A percentile compares a stretch with the other conserved stretches of the same genome.
Evolutionary conservation across 2,329 filamentous ascomycete species (phyloP).

Genomic region (Fusarium sp.): DNA sequence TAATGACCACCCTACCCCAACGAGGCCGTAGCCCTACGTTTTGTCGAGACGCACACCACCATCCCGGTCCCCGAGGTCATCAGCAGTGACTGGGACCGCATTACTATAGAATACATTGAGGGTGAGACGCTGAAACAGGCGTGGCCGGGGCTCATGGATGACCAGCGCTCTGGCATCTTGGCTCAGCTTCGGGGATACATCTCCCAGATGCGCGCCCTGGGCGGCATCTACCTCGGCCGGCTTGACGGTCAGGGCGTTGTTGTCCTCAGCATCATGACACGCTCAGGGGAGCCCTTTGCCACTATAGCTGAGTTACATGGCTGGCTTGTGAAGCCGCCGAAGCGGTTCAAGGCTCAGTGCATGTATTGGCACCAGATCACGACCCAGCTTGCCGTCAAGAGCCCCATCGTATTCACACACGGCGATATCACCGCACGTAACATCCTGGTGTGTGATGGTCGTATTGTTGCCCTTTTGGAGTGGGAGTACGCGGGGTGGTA

Average conservation of each 20-base stretch:
- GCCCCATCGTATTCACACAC: slow-evolving; percentile 32
- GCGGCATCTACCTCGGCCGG: slow-evolving; percentile 35
- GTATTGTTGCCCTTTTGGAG: slow-evolving; percentile 14
- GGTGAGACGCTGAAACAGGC: slow-evolving; percentile 42
- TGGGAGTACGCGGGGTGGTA: slow-evolving; percentile 30
- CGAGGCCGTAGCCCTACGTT: slow-evolving; percentile 31
- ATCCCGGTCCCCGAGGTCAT: slow-evolving; percentile 45
- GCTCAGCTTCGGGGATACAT: slow-evolving; percentile 39
- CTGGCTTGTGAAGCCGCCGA: slow-evolving; percentile 40
- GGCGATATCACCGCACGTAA: slow-evolving; percentile 24
- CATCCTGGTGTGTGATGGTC: slow-evolving; percentile 21
- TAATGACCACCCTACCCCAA: slow-evolving; percentile 27
- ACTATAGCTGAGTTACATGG: slow-evolving; percentile 33
- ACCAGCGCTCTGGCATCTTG: slow-evolving; percentile 33
- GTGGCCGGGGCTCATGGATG: slow-evolving; percentile 30
- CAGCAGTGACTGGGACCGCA: slow-evolving; percentile 43
- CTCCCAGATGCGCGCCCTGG: slow-evolving; percentile 31
- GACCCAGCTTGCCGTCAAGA: slow-evolving; percentile 28
- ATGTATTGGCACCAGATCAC: slow-evolving; percentile 43
- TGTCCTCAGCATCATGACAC: slow-evolving; percentile 37
- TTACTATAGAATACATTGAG: slow-evolving; percentile 43
- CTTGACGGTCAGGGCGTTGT: slow-evolving; percentile 39
- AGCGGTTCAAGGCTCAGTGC: slow-evolving; percentile 16
- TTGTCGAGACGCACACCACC: slow-evolving; percentile 37
- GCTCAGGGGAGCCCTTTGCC: slow-evolving; percentile 39